Conservation (phyloP, 2,329 filamentous ascomycete genomes). For the Passalora sequoiae region DNA sequence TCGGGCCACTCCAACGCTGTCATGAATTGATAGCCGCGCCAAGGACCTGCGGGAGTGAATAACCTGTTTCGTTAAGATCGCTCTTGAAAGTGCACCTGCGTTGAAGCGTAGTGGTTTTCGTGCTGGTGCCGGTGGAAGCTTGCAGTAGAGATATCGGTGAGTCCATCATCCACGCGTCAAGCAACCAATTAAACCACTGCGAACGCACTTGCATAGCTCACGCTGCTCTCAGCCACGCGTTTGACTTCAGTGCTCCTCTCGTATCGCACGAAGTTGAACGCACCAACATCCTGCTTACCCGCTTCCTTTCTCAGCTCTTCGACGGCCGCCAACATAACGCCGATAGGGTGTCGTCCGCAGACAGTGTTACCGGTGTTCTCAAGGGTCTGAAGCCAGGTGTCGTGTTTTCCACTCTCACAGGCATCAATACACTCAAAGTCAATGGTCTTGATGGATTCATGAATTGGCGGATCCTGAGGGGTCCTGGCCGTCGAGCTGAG, state of each 20-base stretch:
- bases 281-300: conserved; percentile 23
- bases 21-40: too few relatives aligned
- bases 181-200: conserved; percentile 56
- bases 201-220: conserved; percentile 93
- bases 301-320: conserved; percentile 52
- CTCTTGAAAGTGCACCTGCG: too few relatives aligned
- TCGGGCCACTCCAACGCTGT: too few relatives aligned
- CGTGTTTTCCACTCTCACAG: conserved; percentile 70
- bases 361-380: conserved; percentile 79
- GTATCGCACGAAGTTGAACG: conserved; percentile 78
- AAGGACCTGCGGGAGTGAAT: too few relatives aligned
- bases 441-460: conserved; percentile 76
- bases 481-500: conserved; percentile 39
- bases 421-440: conserved; percentile 81
- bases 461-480: conserved; percentile 56
- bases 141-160: too few relatives aligned
- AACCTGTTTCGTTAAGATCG: too few relatives aligned
- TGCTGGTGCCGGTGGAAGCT: too few relatives aligned
- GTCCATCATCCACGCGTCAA: too few relatives aligned
- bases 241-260: conserved; percentile 75
- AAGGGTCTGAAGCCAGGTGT: conserved; percentile 64
- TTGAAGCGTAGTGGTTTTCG: too few relatives aligned
- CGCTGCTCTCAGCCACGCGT: conserved; percentile 68
- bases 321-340: conserved; percentile 82
- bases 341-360: conserved; percentile 91